Evolutionary conservation across 192 early-diverging fungal species (phyloP).

Genomic region (Pilobolus umbonatus): DNA sequence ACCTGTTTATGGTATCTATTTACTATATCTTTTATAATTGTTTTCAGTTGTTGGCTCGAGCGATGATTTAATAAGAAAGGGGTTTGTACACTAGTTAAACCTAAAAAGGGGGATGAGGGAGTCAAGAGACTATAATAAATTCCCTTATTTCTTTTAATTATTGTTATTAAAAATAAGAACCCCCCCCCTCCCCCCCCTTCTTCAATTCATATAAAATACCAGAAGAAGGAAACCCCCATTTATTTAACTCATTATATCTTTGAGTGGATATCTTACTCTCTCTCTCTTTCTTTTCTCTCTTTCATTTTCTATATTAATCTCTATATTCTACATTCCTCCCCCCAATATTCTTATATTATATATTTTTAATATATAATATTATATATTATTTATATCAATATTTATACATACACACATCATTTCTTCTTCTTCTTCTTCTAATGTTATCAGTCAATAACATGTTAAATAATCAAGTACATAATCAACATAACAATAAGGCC

Average conservation of each 20-base stretch:
- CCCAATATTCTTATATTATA: neutral
- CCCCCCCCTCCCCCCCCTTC: too few species aligned
- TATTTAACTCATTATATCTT: too few species aligned
- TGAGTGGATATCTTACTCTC: neutral
- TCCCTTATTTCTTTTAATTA: neutral
- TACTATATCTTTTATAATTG: neutral
- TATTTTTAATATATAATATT: neutral
- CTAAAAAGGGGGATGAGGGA: too few species aligned
- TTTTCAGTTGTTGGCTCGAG: too few species aligned
- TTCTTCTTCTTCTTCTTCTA: neutral
- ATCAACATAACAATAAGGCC: neutral
- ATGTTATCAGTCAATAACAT: conserved; percentile 16
- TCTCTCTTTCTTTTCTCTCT: conserved; percentile 1
- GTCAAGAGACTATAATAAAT: too few species aligned
- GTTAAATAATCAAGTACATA: conserved; percentile 8
- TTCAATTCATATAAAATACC: too few species aligned
- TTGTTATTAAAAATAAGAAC: neutral
- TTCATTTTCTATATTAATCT: neutral
- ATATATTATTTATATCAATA: neutral
- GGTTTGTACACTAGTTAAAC: too few species aligned
- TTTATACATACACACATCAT: neutral
- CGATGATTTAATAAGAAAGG: too few species aligned
- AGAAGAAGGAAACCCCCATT: neutral
- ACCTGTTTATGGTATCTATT: conserved; percentile 5
- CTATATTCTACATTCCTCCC: neutral